phyloP scores from a whole-genome alignment of 768 basidiomycete species.

The Tephrocybe sp. region DNA sequence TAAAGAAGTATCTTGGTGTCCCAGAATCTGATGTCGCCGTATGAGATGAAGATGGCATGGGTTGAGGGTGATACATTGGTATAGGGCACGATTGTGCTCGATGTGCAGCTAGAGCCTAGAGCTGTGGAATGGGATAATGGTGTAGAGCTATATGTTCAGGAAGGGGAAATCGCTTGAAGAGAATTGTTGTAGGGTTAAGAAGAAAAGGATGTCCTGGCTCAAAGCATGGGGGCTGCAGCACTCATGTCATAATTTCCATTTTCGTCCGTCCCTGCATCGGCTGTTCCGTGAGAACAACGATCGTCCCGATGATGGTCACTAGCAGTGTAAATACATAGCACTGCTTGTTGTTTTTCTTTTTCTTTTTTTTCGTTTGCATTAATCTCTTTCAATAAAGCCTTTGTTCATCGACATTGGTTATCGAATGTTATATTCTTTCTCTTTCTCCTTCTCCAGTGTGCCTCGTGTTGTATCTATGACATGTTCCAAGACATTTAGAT shows the following conservation, averaged over 20 bases:
- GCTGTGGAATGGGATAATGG: no score
- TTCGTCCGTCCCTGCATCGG: constrained; percentile 26
- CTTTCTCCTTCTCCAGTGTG: constrained; percentile 1
- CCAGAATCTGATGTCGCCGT: constrained; percentile 19
- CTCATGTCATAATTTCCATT: constrained; percentile 30
- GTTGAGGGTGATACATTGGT: constrained; percentile 7
- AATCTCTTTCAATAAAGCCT: neutral
- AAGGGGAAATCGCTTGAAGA: constrained; percentile 14
- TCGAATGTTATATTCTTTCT: neutral
- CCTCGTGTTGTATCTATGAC: constrained; percentile 6
- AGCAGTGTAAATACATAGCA: no score
- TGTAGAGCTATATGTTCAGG: neutral
- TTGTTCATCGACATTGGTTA: neutral
- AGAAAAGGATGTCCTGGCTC: constrained; percentile 22
- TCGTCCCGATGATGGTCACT: constrained; percentile 6
- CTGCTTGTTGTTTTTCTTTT: constrained; percentile 7
- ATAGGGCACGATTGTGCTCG: constrained; percentile 4
- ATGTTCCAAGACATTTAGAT: constrained; percentile 7
- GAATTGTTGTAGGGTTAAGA: constrained; percentile 17
- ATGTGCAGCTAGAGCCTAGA: no score
- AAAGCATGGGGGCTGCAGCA: constrained; percentile 25
- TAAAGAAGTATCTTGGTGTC: constrained; percentile 17
- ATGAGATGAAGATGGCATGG: constrained; percentile 14
- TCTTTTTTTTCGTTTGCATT: neutral
- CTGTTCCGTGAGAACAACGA: constrained; percentile 18